Base-by-base conservation (phyloP, 176 grass and related monocot genomes). In the Urochloa ruziziensis region DNA sequence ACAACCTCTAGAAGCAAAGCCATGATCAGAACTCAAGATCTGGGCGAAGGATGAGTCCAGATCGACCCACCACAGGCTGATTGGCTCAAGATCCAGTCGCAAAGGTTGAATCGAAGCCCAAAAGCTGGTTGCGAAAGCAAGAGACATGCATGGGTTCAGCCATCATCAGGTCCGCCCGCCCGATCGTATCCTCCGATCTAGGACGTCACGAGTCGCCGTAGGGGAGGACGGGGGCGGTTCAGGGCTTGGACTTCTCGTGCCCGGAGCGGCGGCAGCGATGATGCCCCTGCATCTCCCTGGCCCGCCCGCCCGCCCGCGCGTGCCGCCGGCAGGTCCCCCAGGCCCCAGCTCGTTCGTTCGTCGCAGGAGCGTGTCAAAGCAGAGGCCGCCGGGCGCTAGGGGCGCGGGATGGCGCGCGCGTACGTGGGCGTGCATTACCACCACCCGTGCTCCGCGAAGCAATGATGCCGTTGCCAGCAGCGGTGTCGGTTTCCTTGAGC, bases 261-360 rank as follows among this genome's bases (percentile, higher is more conserved):
- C 72, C 71, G 30, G 24, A 51, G 61, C 53, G 72, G 52, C 72
- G 49, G 62, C 62, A 76, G n/a, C 48, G 21, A 87, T 74, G 70
- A 82, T 67, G 34, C 58, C 57, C 18, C 13, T 15, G 39, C 39
- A 3, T 40, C 39, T 40, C 39, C 10, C 36, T 40, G 39, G 39
- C 39, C 57, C 75, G 47, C 13, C 13, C 42, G 63, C 65, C 18
- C 63, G 33, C 62, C 34, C 68, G 79, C 24, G 65, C 51, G 52
- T 60, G 65, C 17, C 28, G 25, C 79, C 66, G 28, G 37, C 79
- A n/a, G n/a, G n/a, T n/a, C n/a, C n/a, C n/a, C n/a, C n/a, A n/a
- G n/a, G n/a, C n/a, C n/a, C n/a, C n/a, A n/a, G n/a, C n/a, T n/a
- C n/a, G n/a, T 39, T 39, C n/a, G 23, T 25, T 70, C 67, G 67